Percentiles rank a stretch among this genome's conserved stretches.
These are phyloP conservation scores for Trichoderma asperellum DNA, from an alignment of 2,329 filamentous ascomycete species.

Conservation along the genomic window DNA sequence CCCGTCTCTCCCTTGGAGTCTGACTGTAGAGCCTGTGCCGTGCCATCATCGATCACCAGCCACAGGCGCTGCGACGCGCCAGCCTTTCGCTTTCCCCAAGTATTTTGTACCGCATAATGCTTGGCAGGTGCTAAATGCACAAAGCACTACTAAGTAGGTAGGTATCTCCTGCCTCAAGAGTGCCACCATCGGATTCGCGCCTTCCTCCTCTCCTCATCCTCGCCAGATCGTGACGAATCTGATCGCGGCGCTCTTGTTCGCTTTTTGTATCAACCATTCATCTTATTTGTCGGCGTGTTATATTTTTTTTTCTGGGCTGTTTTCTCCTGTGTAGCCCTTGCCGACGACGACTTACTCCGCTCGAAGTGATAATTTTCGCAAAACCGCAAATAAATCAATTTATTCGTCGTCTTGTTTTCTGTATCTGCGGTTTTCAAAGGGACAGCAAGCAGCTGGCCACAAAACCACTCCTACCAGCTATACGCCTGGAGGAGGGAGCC, in stretches of 20 bases:
- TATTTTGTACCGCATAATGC: not conserved
- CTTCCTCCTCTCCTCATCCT: slow-evolving; percentile 20
- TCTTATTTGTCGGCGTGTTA: slow-evolving; percentile 9
- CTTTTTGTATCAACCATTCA: not conserved
- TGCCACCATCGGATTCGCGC: slow-evolving; percentile 19
- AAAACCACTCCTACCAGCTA: not conserved
- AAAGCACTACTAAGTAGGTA: not conserved
- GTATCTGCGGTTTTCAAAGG: not conserved
- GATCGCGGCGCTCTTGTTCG: not conserved
- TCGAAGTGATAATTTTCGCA: slow-evolving; percentile 20
- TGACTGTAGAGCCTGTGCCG: not conserved
- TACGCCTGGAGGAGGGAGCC: slow-evolving; percentile 1
- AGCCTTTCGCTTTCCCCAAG: not conserved
- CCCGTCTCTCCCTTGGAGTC: not conserved
- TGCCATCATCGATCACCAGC: slow-evolving; percentile 16
- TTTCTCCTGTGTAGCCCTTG: not conserved
- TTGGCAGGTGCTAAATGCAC: not conserved
- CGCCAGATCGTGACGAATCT: not conserved
- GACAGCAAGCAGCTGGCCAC: not conserved
- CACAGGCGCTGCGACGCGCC: slow-evolving; percentile 27
- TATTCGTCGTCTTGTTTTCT: not conserved
- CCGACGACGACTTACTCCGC: slow-evolving; percentile 19
- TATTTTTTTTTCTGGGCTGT: not conserved
- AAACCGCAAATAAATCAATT: slow-evolving; percentile 1
- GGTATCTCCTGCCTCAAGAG: slow-evolving; percentile 16